A percentile compares a stretch with the other conserved stretches of the same genome.
Evolutionary conservation across 2,329 filamentous ascomycete species (phyloP).

Genomic region (Fusarium odoratissimum): DNA sequence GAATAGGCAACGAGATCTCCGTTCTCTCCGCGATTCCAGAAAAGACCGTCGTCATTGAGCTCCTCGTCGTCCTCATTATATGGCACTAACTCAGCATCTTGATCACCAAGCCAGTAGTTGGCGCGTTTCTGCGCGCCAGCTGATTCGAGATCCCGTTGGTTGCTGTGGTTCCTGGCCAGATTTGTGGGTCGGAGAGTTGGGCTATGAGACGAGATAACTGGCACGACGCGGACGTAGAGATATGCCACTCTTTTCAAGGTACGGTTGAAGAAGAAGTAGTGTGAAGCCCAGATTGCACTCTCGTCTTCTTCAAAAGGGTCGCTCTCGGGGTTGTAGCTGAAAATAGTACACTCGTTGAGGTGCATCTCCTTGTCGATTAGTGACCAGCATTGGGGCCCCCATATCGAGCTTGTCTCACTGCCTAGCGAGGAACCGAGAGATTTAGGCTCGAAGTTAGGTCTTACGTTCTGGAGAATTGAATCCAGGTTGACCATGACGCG

Average conservation of each 20-base stretch:
- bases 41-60: constrained; percentile 61
- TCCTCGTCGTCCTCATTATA: constrained; percentile 61
- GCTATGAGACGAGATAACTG: constrained; percentile 74
- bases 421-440: constrained; percentile 56
- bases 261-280: constrained; percentile 99
- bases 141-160: constrained; percentile 48
- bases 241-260: constrained; percentile 92
- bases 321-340: constrained; percentile 88
- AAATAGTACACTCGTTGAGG: constrained; percentile 87
- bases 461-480: constrained; percentile 86
- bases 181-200: constrained; percentile 58
- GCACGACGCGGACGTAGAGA: constrained; percentile 90
- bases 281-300: constrained; percentile 91
- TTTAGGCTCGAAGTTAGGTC: constrained; percentile 68
- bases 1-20: constrained; percentile 66
- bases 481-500: constrained; percentile 89
- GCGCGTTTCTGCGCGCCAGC: constrained; percentile 74
- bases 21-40: constrained; percentile 70
- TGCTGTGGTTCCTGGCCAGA: constrained; percentile 45
- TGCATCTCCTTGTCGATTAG: constrained; percentile 95
- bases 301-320: constrained; percentile 94
- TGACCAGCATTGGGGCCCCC: constrained; percentile 93
- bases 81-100: constrained; percentile 61
- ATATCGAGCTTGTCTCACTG: constrained; percentile 69
- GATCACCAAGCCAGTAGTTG: constrained; percentile 86